Percentiles rank a stretch among this genome's conserved stretches.
Conservation (phyloP, 2,329 filamentous ascomycete species). For the Aspergillus ibericus region DNA sequence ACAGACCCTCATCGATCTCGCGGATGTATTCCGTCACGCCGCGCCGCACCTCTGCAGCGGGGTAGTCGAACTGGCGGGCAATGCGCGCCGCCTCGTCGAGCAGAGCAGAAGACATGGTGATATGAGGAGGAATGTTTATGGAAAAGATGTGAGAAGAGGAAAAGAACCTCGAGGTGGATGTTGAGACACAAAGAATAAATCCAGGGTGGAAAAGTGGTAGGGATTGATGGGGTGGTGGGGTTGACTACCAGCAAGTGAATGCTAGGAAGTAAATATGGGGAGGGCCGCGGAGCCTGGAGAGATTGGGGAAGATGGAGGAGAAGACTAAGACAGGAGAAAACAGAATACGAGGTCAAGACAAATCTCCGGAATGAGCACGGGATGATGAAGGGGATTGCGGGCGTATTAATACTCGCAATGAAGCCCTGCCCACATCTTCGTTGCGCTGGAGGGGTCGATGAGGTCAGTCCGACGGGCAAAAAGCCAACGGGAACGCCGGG, state of each 20-base stretch:
- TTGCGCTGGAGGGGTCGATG: constrained; percentile 27
- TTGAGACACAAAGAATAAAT: not conserved
- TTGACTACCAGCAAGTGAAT: not conserved
- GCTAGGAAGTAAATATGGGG: not conserved
- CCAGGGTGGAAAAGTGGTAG: constrained; percentile 2
- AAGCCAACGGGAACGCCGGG: constrained; percentile 24
- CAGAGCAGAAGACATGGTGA: constrained; percentile 41
- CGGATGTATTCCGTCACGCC: constrained; percentile 82
- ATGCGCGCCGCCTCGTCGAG: constrained; percentile 74
- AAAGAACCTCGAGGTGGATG: not conserved
- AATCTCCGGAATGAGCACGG: not conserved
- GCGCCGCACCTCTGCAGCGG: constrained; percentile 72
- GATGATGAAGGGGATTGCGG: not conserved
- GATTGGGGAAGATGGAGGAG: constrained; percentile 1
- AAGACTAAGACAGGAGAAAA: not conserved
- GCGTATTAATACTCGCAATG: not conserved
- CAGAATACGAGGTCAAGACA: not conserved
- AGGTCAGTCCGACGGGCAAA: constrained; percentile 31
- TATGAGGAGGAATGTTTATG: not conserved
- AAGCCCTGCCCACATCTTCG: not conserved
- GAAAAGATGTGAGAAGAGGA: not conserved
- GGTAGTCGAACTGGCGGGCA: constrained; percentile 82
- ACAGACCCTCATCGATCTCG: constrained; percentile 84
- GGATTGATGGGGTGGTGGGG: not conserved
- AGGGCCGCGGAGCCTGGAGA: not conserved